Percentiles rank a stretch among this genome's conserved stretches.
Evolutionary conservation across 108 stramenopile species (phyloP).

Genomic region (Skeletonema menzelii): DNA sequence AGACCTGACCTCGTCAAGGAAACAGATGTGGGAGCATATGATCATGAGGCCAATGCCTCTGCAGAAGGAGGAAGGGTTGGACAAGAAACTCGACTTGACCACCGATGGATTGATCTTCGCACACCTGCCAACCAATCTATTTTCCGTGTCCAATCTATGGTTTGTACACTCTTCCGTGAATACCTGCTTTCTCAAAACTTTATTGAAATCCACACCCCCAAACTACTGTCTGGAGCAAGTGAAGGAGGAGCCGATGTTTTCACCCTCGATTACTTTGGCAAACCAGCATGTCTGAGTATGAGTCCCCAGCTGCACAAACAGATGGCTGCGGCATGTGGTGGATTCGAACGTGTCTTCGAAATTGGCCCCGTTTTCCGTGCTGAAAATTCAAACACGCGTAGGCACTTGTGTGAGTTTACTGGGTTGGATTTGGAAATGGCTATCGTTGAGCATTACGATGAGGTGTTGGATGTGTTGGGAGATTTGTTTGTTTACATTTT

Average conservation of each 20-base stretch:
- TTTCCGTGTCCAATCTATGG: conserved; percentile 95
- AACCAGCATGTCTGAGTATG: conserved; percentile 96
- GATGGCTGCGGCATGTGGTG: conserved; percentile 96
- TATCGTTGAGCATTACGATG: conserved; percentile 99
- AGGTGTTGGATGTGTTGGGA: conserved; percentile 94
- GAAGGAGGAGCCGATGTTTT: conserved; percentile 98
- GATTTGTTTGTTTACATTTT: conserved; percentile 98
- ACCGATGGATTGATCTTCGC: conserved; percentile 97
- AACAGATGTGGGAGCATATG: conserved; percentile 84
- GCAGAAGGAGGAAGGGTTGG: conserved; percentile 80
- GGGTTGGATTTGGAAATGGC: conserved; percentile 99
- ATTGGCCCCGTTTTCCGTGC: conserved; percentile 99
- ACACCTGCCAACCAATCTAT: conserved; percentile 99
- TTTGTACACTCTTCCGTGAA: conserved; percentile 95
- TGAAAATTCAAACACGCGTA: conserved; percentile 96
- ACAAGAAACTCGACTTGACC: conserved; percentile 91
- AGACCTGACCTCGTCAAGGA: conserved; percentile 86
- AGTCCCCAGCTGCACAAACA: conserved; percentile 99
- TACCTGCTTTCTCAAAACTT: conserved; percentile 89
- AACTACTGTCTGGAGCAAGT: conserved; percentile 95
- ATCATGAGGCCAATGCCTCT: conserved; percentile 68
- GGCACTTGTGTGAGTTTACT: conserved; percentile 99
- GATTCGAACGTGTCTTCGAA: conserved; percentile 97
- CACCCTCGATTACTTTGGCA: conserved; percentile 95
- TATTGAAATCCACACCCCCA: conserved; percentile 97